Evolutionary conservation across 352 stramenopile genomes (phyloP), one percentile per base, ranked within the genome.

Genomic region (Vaucheria bursata): DNA sequence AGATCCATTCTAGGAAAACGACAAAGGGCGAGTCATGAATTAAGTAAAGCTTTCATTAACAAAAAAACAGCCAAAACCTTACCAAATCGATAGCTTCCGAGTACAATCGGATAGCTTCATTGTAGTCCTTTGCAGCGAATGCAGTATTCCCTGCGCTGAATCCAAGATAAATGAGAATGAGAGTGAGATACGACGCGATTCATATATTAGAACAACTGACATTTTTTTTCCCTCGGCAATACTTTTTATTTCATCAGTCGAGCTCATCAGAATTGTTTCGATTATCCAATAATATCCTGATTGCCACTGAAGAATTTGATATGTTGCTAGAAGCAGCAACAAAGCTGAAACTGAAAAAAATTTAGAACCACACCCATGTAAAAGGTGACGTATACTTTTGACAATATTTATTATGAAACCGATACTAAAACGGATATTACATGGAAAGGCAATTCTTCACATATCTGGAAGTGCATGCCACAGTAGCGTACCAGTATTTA

Each of bases 1-100:
- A 49, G 76, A 87, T 72, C 87, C 83, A 81, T 95, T 68, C 53
- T 68, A 34, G 2, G 8, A 59, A 68, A 34, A 2, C 53, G 8
- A 2, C 2, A 68, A 37, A 68, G 2, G 53, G 34, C 8, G 2
- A 7, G 34, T 2, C 6, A 34, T 2, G 34, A 34, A 7, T 7
- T 34, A 68, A 2, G 53, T 2, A 68, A 2, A 68, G 18, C 12
- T 18, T 18, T 18, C 45, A 59, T 18, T 25, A 59, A 18, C 45
- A 59, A 25, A 18, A 25, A 59, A 59, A 25, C 12, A 59, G 45
- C 45, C 18, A 59, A 59, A 25, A 59, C 45, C 31, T 32, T 6
- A 77, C 35, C 50, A 50, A 32, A 1, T 77, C 8, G 18, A 73
- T 74, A 39, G 76, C 77, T 73, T 81, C 77, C 29, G 77, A 71